Conservation (phyloP, 495 filamentous ascomycete genomes). For the Lasiosphaeriaceae sp. region DNA sequence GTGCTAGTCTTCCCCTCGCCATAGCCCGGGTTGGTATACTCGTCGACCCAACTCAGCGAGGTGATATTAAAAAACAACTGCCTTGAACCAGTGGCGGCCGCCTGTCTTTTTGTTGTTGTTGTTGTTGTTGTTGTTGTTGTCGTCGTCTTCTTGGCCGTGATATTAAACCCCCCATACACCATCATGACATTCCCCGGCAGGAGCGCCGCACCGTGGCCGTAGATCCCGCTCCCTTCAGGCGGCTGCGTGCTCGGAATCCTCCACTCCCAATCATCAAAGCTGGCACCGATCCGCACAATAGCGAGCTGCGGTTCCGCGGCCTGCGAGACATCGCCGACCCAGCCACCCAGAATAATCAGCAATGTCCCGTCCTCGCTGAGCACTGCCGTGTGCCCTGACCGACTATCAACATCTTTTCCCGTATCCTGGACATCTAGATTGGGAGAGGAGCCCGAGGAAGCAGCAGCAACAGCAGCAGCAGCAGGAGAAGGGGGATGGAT, state of each 20-base stretch:
- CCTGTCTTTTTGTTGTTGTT: constrained; percentile 22
- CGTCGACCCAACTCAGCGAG: constrained; percentile 63
- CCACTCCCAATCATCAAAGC: constrained; percentile 78
- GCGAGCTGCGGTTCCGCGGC: constrained; percentile 78
- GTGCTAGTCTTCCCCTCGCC: constrained; percentile 16
- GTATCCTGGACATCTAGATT: constrained; percentile 3
- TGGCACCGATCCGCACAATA: constrained; percentile 65
- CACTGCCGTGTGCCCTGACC: constrained; percentile 83
- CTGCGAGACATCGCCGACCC: constrained; percentile 75
- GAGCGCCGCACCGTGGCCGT: constrained; percentile 81
- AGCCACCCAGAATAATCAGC: constrained; percentile 79
- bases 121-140: too few relatives aligned
- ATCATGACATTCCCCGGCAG: constrained; percentile 88
- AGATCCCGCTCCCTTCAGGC: constrained; percentile 56
- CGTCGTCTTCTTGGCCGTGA: constrained; percentile 25
- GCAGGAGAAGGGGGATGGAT: constrained; percentile 46
- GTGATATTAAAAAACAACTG: constrained; percentile 73
- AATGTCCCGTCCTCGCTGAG: constrained; percentile 70
- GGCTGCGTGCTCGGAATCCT: constrained; percentile 55
- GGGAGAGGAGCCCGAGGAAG: too few relatives aligned
- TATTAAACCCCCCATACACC: constrained; percentile 76
- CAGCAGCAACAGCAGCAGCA: background rate
- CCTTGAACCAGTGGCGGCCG: constrained; percentile 25
- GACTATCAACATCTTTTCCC: constrained; percentile 54
- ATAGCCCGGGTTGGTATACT: constrained; percentile 58